phyloP scores from a whole-genome alignment of 495 filamentous ascomycete species.

The Hypoxylon perforatum region DNA sequence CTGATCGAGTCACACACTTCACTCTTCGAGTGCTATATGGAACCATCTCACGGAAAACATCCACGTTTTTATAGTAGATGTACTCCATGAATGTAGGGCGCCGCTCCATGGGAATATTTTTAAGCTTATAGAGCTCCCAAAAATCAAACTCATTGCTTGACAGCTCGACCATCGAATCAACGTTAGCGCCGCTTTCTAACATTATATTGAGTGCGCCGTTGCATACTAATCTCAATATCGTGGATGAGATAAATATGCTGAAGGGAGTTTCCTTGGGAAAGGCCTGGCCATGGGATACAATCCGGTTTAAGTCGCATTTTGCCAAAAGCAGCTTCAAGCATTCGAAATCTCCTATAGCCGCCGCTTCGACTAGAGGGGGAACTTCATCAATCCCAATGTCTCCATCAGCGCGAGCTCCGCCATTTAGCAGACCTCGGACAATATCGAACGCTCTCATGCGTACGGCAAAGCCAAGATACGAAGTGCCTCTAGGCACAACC shows the following conservation, averaged over 20 bases:
- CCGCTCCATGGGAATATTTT: constrained; percentile 4
- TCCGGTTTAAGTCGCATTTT: constrained; percentile 19
- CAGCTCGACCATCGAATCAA: not conserved
- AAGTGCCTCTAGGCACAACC: constrained; percentile 3
- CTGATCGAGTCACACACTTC: constrained; percentile 15
- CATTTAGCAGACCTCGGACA: constrained; percentile 12
- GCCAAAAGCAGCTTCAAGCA: constrained; percentile 10
- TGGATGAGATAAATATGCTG: not conserved
- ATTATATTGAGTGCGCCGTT: constrained; percentile 13
- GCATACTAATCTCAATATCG: not conserved
- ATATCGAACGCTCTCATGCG: constrained; percentile 13
- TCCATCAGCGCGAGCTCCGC: constrained; percentile 22
- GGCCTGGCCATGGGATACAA: not conserved
- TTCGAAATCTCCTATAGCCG: constrained; percentile 14
- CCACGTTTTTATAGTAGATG: constrained; percentile 15
- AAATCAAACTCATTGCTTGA: not conserved
- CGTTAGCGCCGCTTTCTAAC: constrained; percentile 17
- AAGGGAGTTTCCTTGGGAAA: not conserved
- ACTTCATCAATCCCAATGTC: not conserved
- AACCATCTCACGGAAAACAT: constrained; percentile 10
- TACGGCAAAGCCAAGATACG: constrained; percentile 13
- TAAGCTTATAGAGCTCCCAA: not conserved
- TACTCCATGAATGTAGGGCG: constrained; percentile 13
- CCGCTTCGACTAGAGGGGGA: constrained; percentile 24
- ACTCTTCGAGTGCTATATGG: constrained; percentile 6